These are phyloP conservation scores for Lactifluus volemus DNA, from an alignment of 768 basidiomycete genomes.

Conservation along the genomic window DNA sequence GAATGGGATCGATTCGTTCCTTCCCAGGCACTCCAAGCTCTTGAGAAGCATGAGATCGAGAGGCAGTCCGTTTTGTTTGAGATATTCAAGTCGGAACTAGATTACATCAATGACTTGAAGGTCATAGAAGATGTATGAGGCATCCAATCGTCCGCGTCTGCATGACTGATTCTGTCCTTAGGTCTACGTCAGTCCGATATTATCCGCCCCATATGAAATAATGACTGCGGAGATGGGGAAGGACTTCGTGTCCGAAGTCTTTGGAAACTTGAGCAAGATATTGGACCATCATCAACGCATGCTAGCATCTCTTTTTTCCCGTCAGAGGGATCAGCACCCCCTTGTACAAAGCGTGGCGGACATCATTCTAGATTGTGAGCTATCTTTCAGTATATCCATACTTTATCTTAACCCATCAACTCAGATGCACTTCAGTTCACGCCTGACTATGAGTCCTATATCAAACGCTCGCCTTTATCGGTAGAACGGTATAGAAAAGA, in stretches of 20 bases:
- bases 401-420: background rate
- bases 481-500: conserved; percentile 77
- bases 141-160: background rate
- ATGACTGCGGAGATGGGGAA: conserved; percentile 45
- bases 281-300: conserved; percentile 57
- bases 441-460: conserved; percentile 66
- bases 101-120: conserved; percentile 78
- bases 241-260: conserved; percentile 72
- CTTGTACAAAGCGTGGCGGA: conserved; percentile 77
- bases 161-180: conserved; percentile 23
- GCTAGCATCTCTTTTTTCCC: conserved; percentile 61
- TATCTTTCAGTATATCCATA: background rate
- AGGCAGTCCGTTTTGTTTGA: conserved; percentile 87
- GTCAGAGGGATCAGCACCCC: conserved; percentile 82
- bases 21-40: conserved; percentile 52
- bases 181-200: conserved; percentile 68
- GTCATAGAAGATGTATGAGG: conserved; percentile 53
- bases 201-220: conserved; percentile 53
- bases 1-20: conserved; percentile 83
- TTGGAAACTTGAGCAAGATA: conserved; percentile 72
- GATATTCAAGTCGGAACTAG: conserved; percentile 79
- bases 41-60: conserved; percentile 72
- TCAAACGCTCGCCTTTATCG: conserved; percentile 82
- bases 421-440: conserved; percentile 40
- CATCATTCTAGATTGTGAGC: conserved; percentile 70